Evolutionary conservation across 2,329 filamentous ascomycete species (phyloP).

Genomic region (Talaromyces sp.): DNA sequence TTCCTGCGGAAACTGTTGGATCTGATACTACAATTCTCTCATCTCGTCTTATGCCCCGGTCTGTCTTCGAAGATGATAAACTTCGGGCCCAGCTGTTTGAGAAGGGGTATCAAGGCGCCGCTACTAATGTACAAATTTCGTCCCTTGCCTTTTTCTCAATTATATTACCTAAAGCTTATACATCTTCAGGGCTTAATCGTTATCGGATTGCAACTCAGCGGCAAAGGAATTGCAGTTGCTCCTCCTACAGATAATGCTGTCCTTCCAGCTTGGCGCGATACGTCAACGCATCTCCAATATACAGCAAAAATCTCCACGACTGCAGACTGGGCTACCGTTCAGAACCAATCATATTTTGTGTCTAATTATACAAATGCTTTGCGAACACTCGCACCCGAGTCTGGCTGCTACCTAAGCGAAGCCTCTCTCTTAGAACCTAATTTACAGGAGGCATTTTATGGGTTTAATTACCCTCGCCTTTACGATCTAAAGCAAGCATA

Average conservation of each 20-base stretch:
- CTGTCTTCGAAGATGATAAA: constrained; percentile 21
- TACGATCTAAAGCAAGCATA: constrained; percentile 41
- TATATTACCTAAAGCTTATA: not conserved
- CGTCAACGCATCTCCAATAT: constrained; percentile 35
- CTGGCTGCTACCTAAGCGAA: constrained; percentile 44
- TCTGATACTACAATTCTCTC: constrained; percentile 23
- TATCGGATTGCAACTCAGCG: constrained; percentile 1
- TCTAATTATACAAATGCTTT: not conserved
- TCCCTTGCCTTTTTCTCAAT: not conserved
- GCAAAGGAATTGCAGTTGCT: not conserved
- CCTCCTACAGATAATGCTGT: constrained; percentile 35
- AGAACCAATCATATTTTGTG: not conserved
- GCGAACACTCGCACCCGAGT: constrained; percentile 30
- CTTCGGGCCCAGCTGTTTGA: not conserved
- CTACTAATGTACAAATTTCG: not conserved
- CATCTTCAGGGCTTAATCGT: not conserved
- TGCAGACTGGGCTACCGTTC: not conserved
- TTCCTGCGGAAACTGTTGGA: constrained; percentile 24
- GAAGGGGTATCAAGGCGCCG: not conserved
- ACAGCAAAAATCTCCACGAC: constrained; percentile 4
- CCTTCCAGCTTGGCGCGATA: constrained; percentile 38
- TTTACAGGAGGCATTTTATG: constrained; percentile 44
- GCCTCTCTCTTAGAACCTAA: constrained; percentile 41
- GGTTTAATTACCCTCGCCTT: constrained; percentile 39
- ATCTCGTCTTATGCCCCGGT: constrained; percentile 25